Conservation (phyloP, 2,329 filamentous ascomycete genomes). For the Trichoderma koningii region DNA sequence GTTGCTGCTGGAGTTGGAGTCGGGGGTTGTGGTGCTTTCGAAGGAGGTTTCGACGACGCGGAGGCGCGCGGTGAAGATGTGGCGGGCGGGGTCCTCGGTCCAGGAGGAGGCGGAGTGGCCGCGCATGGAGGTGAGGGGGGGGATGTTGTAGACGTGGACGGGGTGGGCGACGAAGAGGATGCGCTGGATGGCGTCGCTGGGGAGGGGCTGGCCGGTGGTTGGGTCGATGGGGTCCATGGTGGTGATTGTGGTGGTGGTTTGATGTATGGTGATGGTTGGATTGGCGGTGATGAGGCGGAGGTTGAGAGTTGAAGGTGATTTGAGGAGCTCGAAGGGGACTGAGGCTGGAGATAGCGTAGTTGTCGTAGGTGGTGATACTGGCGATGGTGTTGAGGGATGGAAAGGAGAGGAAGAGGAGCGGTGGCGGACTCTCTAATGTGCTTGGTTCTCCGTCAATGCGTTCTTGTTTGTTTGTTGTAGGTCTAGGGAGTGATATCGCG, state of each 20-base stretch:
- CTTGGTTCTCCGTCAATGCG: conserved; percentile 4
- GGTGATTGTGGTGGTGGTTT: not conserved
- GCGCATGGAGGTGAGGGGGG: conserved; percentile 73
- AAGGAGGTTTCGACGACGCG: conserved; percentile 76
- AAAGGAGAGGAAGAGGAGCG: not conserved
- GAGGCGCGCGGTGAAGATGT: conserved; percentile 84
- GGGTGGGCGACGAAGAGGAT: conserved; percentile 74
- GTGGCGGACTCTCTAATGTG: conserved; percentile 25
- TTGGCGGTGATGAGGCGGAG: not conserved
- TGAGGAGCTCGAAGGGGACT: not conserved
- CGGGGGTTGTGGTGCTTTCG: conserved; percentile 34
- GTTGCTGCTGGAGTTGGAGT: conserved; percentile 42
- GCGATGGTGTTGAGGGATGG: not conserved
- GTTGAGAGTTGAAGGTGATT: not conserved
- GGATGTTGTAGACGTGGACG: conserved; percentile 87
- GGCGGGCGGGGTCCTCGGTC: conserved; percentile 69
- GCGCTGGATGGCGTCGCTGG: conserved; percentile 78
- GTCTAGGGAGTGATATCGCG: no score
- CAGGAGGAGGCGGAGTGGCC: conserved; percentile 77
- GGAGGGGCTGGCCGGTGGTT: conserved; percentile 67
- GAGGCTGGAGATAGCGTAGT: not conserved
- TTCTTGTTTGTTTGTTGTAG: no score
- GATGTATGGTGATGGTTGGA: no score
- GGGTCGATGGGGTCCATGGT: conserved; percentile 69
- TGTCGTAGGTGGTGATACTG: not conserved